These are phyloP conservation scores for Eimeria necatrix DNA, from an alignment of 169 alveolate genomes.

Conservation along the genomic window DNA sequence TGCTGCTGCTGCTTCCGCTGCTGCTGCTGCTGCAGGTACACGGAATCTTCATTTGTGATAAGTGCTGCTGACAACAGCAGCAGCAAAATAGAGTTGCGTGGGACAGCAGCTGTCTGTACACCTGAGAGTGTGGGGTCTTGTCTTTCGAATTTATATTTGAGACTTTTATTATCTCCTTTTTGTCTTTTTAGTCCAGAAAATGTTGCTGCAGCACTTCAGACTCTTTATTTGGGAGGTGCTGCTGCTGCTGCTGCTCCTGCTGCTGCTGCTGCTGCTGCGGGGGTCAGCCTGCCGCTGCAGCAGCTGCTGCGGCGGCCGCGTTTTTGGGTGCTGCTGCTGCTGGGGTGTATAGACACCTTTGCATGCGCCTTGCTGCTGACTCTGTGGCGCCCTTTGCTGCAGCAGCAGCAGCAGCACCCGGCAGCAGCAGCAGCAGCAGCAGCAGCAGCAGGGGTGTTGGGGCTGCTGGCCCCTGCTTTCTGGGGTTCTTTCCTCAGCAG, in stretches of 20 bases:
- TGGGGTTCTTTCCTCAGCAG: neutral
- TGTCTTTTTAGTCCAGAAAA: too few species aligned
- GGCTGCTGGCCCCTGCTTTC: neutral
- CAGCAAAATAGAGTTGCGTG: neutral
- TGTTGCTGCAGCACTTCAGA: too few species aligned
- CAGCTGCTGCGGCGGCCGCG: neutral
- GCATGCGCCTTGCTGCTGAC: conserved; percentile 18
- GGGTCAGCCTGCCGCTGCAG: neutral
- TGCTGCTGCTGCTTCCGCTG: neutral
- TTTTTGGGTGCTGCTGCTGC: neutral
- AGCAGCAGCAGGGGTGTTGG: neutral
- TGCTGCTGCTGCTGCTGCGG: neutral
- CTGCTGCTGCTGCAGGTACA: neutral
- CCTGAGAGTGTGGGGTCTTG: too few species aligned
- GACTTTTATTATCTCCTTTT: too few species aligned
- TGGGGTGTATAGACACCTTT: neutral
- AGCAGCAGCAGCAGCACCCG: too few species aligned
- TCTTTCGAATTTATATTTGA: too few species aligned
- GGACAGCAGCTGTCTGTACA: too few species aligned
- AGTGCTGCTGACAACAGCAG: neutral
- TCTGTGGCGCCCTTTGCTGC: neutral
- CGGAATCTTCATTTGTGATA: neutral
- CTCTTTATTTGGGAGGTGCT: too few species aligned
- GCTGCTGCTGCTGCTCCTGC: too few species aligned
- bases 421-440: neutral